A percentile compares a stretch with the other conserved stretches of the same genome.
Conservation (phyloP, 2,329 filamentous ascomycete genomes). For the Berkeleyomyces basicola region DNA sequence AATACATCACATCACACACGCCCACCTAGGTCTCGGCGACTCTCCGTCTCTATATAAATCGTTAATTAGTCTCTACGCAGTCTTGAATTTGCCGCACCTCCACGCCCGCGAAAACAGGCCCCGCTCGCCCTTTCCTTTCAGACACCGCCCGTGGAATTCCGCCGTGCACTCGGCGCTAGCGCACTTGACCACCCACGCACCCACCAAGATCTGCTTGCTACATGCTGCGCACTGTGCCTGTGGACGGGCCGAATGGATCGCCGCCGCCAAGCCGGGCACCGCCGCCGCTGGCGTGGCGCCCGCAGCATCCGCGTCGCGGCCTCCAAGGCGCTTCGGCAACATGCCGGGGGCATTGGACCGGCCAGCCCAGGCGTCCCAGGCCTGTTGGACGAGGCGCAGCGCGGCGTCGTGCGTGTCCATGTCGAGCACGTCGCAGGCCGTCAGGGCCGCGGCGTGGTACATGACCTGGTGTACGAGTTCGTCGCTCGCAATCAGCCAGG, state of each 20-base stretch:
- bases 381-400: slow-evolving; percentile 27
- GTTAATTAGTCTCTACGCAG: neutral
- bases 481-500: slow-evolving; percentile 34
- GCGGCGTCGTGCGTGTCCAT: slow-evolving; percentile 29
- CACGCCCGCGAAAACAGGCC: slow-evolving; percentile 9
- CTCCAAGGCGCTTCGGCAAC: neutral
- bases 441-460: slow-evolving; percentile 35
- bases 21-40: no score
- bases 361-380: slow-evolving; percentile 16
- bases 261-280: neutral
- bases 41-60: neutral
- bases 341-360: neutral
- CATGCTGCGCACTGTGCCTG: neutral
- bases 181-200: slow-evolving; percentile 9
- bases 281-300: neutral
- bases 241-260: neutral
- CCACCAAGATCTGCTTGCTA: neutral
- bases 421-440: slow-evolving; percentile 31
- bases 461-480: slow-evolving; percentile 36
- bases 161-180: neutral
- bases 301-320: neutral
- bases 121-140: slow-evolving; percentile 3
- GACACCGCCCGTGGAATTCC: slow-evolving; percentile 7
- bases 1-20: neutral
- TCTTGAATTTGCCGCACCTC: slow-evolving; percentile 6